Percentiles rank a stretch among this genome's conserved stretches.
Conservation (phyloP, 2,329 filamentous ascomycete genomes). For the Ciborinia camelliae region DNA sequence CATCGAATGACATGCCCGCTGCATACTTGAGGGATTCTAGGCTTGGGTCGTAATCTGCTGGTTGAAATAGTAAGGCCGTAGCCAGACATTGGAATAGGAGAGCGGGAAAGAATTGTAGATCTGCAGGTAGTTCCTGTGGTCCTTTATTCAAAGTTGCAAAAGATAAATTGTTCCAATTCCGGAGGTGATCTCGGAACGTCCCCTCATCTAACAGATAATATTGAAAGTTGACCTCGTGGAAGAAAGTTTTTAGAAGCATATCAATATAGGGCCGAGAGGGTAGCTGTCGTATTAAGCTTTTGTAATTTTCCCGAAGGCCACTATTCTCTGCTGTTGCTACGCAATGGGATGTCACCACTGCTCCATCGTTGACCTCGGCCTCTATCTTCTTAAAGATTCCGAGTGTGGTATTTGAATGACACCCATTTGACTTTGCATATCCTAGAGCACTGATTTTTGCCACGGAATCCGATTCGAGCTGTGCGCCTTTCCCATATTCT, state of each 20-base stretch:
- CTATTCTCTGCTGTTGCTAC: slow-evolving; percentile 38
- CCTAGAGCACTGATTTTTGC: slow-evolving; percentile 44
- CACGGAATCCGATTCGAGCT: slow-evolving; percentile 30
- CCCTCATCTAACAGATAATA: slow-evolving; percentile 55
- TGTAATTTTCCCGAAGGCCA: slow-evolving; percentile 54
- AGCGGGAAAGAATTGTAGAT: slow-evolving; percentile 56
- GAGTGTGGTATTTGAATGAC: slow-evolving; percentile 50
- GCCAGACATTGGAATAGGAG: slow-evolving; percentile 58
- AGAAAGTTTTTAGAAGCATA: slow-evolving; percentile 52
- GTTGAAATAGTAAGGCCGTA: slow-evolving; percentile 51
- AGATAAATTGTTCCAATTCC: slow-evolving; percentile 53
- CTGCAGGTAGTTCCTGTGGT: slow-evolving; percentile 48
- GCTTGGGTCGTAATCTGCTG: slow-evolving; percentile 45
- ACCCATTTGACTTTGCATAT: slow-evolving; percentile 48
- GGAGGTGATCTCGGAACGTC: slow-evolving; percentile 50
- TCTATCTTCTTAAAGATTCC: slow-evolving; percentile 55
- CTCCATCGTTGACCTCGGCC: slow-evolving; percentile 38
- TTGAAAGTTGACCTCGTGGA: slow-evolving; percentile 57
- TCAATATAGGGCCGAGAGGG: slow-evolving; percentile 54
- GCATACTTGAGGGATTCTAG: slow-evolving; percentile 58
- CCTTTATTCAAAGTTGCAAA: slow-evolving; percentile 50
- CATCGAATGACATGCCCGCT: slow-evolving; percentile 57
- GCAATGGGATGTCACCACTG: slow-evolving; percentile 24
- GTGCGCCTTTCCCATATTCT: slow-evolving; percentile 24
- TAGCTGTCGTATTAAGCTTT: slow-evolving; percentile 54